Evolutionary conservation across 371 early-diverging fungal genomes (phyloP).

Genomic region (Apophysomyces sp.): DNA sequence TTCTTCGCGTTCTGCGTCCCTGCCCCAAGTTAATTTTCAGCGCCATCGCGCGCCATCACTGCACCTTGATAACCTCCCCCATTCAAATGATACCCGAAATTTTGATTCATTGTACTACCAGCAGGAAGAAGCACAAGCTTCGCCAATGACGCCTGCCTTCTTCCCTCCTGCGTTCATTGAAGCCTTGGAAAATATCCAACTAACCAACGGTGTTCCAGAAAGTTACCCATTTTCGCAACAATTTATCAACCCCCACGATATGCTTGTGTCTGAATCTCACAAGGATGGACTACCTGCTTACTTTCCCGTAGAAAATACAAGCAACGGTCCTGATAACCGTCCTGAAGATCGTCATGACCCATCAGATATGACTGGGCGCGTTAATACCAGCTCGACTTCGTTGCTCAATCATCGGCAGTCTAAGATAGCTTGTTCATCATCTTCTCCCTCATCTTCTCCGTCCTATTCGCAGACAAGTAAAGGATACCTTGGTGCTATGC

Average conservation of each 20-base stretch:
- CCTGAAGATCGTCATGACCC: background rate
- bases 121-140: slow-evolving; percentile 2
- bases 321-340: background rate
- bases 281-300: background rate
- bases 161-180: slow-evolving; percentile 60
- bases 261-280: background rate
- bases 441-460: background rate
- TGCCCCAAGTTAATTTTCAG: background rate
- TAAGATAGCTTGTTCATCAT: background rate
- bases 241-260: background rate
- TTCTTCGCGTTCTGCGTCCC: background rate
- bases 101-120: slow-evolving; percentile 1
- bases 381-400: background rate
- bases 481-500: background rate
- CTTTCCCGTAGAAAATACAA: background rate
- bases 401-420: background rate
- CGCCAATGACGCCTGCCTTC: slow-evolving; percentile 53
- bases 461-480: background rate
- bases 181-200: slow-evolving; percentile 40
- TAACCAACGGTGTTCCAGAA: background rate
- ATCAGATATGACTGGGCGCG: background rate
- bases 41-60: slow-evolving; percentile 6
- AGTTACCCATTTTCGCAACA: background rate
- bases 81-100: background rate
- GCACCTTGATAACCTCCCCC: slow-evolving; percentile 2